Conservation (phyloP, 2,329 filamentous ascomycete genomes). For the Tolypocladium nubicola region DNA sequence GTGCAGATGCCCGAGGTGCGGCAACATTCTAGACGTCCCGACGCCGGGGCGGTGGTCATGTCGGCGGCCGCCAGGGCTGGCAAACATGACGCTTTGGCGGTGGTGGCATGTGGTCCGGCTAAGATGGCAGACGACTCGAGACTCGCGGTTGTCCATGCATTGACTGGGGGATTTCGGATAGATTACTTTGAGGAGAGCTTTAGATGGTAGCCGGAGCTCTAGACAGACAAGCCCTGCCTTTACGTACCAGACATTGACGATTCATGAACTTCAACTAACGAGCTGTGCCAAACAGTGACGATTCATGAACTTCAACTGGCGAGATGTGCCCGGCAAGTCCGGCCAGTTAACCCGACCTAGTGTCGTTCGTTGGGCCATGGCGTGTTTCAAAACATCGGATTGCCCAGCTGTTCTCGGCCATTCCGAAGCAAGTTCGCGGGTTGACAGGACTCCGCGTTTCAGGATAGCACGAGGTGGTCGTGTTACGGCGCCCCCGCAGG, state of each 20-base stretch:
- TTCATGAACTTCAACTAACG: neutral
- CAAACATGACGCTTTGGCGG: slow-evolving; percentile 19
- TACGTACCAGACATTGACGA: neutral
- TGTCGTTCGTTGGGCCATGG: neutral
- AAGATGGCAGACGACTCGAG: slow-evolving; percentile 33
- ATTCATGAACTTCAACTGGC: no score
- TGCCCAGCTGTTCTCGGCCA: no score
- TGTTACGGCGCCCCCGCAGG: neutral
- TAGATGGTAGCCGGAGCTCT: neutral
- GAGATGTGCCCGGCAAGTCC: no score
- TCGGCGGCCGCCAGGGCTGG: slow-evolving; percentile 11
- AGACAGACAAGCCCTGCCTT: neutral
- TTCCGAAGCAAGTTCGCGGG: no score
- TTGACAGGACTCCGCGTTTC: neutral
- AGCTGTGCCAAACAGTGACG: neutral
- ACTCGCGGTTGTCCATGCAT: slow-evolving; percentile 19
- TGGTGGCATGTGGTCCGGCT: slow-evolving; percentile 33
- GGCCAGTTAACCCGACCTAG: neutral
- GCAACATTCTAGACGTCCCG: slow-evolving; percentile 17
- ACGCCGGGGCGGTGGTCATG: slow-evolving; percentile 20
- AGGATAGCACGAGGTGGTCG: neutral
- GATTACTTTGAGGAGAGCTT: slow-evolving; percentile 9
- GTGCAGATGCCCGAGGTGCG: slow-evolving; percentile 4
- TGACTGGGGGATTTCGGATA: slow-evolving; percentile 12
- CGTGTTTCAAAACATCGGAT: neutral